A percentile compares a stretch with the other conserved stretches of the same genome.
Conservation (phyloP, 257 asterid genomes). For the Leptodermis oblonga region DNA sequence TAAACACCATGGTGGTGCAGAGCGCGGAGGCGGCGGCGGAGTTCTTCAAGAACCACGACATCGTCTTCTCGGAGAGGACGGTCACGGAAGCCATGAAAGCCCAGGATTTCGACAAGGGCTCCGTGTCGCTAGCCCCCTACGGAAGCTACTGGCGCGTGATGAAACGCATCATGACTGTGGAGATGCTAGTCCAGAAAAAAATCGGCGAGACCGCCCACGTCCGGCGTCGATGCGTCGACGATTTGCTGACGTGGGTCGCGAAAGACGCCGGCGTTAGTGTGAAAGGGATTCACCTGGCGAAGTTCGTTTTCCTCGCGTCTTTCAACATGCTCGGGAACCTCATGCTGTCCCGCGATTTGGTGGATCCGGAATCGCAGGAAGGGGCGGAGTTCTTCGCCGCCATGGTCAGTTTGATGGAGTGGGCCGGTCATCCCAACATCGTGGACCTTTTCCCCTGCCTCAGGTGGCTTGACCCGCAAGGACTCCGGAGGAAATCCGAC, state of each 20-base stretch:
- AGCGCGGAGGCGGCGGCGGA: constrained; percentile 27
- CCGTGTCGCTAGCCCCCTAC: constrained; percentile 27
- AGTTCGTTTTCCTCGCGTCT: constrained; percentile 29
- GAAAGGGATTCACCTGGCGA: constrained; percentile 18
- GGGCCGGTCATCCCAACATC: constrained; percentile 28
- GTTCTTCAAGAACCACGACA: constrained; percentile 36
- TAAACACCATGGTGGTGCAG: constrained; percentile 30
- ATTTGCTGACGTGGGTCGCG: constrained; percentile 27
- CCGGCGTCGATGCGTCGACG: constrained; percentile 26
- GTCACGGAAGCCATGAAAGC: constrained; percentile 17
- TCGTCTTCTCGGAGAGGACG: constrained; percentile 24
- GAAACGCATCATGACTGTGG: constrained; percentile 30
- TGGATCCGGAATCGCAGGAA: constrained; percentile 23
- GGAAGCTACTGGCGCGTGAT: constrained; percentile 31
- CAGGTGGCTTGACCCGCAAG: constrained; percentile 30
- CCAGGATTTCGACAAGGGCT: constrained; percentile 19
- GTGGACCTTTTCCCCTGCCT: constrained; percentile 33
- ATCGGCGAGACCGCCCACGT: constrained; percentile 22
- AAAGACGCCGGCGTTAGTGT: constrained; percentile 6
- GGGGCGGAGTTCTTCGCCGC: constrained; percentile 31
- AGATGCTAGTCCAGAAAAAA: constrained; percentile 27
- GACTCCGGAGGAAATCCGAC: constrained; percentile 14
- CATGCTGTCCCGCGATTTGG: constrained; percentile 29
- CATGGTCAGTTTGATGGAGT: constrained; percentile 30
- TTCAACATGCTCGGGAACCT: constrained; percentile 36